phyloP scores from a whole-genome alignment of 2,329 filamentous ascomycete species.

The Thermothelomyces thermophilus region DNA sequence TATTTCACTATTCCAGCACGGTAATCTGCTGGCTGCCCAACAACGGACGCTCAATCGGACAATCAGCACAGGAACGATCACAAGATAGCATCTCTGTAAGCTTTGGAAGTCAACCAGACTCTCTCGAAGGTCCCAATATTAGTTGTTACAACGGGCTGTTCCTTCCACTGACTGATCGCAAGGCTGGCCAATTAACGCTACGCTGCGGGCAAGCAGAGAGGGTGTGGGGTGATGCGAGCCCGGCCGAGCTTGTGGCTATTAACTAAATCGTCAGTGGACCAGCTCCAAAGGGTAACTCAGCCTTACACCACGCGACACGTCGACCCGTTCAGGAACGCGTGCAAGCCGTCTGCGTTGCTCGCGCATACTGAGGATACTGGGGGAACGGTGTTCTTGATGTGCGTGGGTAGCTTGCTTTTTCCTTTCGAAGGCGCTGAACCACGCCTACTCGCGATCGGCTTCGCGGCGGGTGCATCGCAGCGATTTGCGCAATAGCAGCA shows the following conservation, averaged over 20 bases:
- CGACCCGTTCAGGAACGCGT: neutral
- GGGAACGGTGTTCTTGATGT: neutral
- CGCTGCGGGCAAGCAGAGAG: too few species aligned
- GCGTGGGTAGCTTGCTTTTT: neutral
- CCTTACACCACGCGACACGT: constrained; percentile 5
- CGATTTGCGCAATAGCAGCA: constrained; percentile 1
- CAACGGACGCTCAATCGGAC: too few species aligned
- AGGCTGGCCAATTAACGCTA: constrained; percentile 14
- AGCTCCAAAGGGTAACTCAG: constrained; percentile 14
- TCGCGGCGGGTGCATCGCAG: neutral
- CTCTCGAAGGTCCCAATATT: too few species aligned
- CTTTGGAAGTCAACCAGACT: too few species aligned
- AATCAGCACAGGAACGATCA: too few species aligned
- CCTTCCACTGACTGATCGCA: neutral
- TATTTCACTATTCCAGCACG: too few species aligned
- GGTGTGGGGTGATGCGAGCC: neutral
- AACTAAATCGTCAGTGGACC: constrained; percentile 2
- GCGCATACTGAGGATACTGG: neutral
- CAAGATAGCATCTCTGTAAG: too few species aligned
- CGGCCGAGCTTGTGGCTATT: neutral
- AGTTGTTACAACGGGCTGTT: neutral
- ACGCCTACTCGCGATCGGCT: neutral
- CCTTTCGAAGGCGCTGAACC: neutral
- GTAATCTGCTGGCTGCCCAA: too few species aligned
- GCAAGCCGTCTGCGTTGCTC: neutral